Evolutionary conservation across 768 basidiomycete genomes (phyloP).

Genomic region (Phallus indusiatus): DNA sequence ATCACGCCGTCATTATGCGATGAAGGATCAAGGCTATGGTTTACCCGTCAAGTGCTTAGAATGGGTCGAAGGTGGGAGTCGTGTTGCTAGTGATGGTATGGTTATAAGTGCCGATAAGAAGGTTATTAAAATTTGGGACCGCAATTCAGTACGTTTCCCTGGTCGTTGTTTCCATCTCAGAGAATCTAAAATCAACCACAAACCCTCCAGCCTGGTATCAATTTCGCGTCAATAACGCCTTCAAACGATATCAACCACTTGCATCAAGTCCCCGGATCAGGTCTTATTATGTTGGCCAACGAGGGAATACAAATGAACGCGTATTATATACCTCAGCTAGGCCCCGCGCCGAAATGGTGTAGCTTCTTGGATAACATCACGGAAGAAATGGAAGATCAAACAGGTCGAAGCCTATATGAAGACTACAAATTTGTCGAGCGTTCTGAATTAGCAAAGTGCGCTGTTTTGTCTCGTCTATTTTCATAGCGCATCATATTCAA

Average conservation of each 20-base stretch:
- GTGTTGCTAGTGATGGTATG: conserved; percentile 81
- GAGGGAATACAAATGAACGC: conserved; percentile 95
- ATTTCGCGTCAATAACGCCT: conserved; percentile 90
- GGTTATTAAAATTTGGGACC: conserved; percentile 96
- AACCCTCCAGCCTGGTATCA: conserved; percentile 56
- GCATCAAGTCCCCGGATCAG: conserved; percentile 83
- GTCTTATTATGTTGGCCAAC: conserved; percentile 85
- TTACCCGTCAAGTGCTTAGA: conserved; percentile 73
- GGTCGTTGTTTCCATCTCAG: conserved; percentile 7
- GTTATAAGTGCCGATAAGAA: conserved; percentile 92
- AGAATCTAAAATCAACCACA: background rate
- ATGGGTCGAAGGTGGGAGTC: conserved; percentile 84
- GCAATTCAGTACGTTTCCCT: conserved; percentile 51
- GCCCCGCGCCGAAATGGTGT: conserved; percentile 94
- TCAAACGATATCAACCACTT: conserved; percentile 83
- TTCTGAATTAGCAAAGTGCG: conserved; percentile 74
- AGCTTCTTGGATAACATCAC: conserved; percentile 98
- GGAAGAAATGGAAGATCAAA: conserved; percentile 94
- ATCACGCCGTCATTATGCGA: conserved; percentile 67
- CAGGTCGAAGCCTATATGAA: conserved; percentile 71
- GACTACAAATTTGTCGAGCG: conserved; percentile 97
- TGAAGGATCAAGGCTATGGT: conserved; percentile 97
- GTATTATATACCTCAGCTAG: conserved; percentile 93
- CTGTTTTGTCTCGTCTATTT: conserved; percentile 16
- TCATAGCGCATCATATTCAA: background rate